Percentiles rank a stretch among this genome's conserved stretches.
phyloP scores from a whole-genome alignment of 1,284 basidiomycete genomes.

The Rhodotorula sp. region DNA sequence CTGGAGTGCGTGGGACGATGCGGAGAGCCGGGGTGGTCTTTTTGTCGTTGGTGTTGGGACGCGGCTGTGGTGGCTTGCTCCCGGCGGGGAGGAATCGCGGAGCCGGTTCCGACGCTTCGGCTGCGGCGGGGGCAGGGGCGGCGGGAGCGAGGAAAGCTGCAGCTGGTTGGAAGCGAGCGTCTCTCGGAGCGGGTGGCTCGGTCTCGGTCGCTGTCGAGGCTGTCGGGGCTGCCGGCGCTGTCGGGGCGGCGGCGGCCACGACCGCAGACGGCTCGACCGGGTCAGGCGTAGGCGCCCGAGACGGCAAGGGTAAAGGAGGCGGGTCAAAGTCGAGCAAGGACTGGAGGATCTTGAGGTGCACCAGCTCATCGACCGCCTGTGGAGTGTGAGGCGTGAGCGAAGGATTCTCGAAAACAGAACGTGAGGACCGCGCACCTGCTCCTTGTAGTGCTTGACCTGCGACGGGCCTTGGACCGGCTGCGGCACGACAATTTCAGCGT shows the following conservation, averaged over 20 bases:
- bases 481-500: not conserved
- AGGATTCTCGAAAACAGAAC: not conserved
- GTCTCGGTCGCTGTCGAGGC: not conserved
- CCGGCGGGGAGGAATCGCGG: constrained; percentile 8
- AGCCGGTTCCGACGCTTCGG: not conserved
- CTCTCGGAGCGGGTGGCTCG: not conserved
- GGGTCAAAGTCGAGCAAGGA: constrained; percentile 61
- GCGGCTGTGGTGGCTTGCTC: constrained; percentile 48
- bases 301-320: not conserved
- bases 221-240: not conserved
- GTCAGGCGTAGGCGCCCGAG: not conserved
- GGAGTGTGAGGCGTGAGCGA: constrained; percentile 48
- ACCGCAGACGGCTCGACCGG: not conserved
- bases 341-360: constrained; percentile 82
- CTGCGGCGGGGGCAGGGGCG: not conserved
- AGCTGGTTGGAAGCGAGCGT: not conserved
- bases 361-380: constrained; percentile 81
- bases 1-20: not conserved
- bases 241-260: not conserved
- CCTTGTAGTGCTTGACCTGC: constrained; percentile 30
- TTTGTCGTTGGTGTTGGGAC: constrained; percentile 44
- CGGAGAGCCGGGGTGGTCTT: not conserved
- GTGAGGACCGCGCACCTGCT: constrained; percentile 22
- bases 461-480: constrained; percentile 4
- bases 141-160: not conserved